Percentiles rank a stretch among this genome's conserved stretches.
phyloP scores from a whole-genome alignment of 768 basidiomycete genomes.

The Mrakia hoshinonis region DNA sequence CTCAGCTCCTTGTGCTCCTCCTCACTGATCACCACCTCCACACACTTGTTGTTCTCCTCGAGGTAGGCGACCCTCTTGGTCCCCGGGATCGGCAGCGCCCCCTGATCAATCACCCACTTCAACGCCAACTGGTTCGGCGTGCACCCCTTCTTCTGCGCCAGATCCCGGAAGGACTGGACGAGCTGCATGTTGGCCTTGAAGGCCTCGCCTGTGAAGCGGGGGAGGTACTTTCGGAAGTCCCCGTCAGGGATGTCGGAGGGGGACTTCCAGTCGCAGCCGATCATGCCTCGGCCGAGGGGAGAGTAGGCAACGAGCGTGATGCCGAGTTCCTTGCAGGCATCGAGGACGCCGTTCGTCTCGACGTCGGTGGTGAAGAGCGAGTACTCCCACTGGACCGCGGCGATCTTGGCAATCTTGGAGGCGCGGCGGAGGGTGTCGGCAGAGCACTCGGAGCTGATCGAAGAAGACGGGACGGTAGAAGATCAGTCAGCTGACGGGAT shows the following conservation, averaged over 20 bases:
- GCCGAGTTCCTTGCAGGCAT: constrained; percentile 44
- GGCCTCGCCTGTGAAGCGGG: constrained; percentile 21
- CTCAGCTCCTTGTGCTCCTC: constrained; percentile 20
- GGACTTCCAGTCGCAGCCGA: constrained; percentile 13
- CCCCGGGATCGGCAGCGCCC: constrained; percentile 23
- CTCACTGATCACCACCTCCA: constrained; percentile 3
- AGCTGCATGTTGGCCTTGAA: constrained; percentile 25
- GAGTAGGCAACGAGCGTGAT: constrained; percentile 21
- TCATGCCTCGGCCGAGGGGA: constrained; percentile 22
- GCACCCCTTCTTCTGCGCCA: constrained; percentile 6
- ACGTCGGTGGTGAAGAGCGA: constrained; percentile 49
- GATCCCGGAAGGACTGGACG: background rate
- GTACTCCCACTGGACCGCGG: constrained; percentile 45
- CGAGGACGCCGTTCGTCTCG: constrained; percentile 55
- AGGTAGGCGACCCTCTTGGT: constrained; percentile 18
- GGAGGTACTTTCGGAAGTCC: constrained; percentile 21
- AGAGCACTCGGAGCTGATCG: constrained; percentile 33
- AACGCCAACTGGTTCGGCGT: constrained; percentile 19
- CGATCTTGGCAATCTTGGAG: constrained; percentile 15
- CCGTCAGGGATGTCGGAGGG: constrained; percentile 19
- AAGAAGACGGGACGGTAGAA: background rate
- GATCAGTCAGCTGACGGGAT: too few species aligned
- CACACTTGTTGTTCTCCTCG: constrained; percentile 12
- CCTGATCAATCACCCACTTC: constrained; percentile 25
- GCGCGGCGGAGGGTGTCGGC: constrained; percentile 36